phyloP scores from a whole-genome alignment of 1,139 yeast genomes.

The Ogataea hybrid region DNA sequence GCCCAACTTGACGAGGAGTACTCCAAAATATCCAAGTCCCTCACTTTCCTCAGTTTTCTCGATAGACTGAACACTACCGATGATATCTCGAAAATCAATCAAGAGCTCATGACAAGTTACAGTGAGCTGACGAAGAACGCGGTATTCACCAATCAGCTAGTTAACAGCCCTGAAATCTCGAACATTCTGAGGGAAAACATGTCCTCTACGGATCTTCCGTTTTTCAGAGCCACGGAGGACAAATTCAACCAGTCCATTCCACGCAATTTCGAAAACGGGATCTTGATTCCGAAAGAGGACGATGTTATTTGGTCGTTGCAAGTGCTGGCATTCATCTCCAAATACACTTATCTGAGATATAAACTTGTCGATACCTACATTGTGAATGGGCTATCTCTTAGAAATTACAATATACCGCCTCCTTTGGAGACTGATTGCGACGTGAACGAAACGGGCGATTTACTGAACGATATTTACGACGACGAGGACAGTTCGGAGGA shows the following conservation, averaged over 20 bases:
- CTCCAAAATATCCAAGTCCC: conserved; percentile 24
- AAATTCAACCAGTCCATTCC: conserved; percentile 40
- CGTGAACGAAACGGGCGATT: conserved; percentile 25
- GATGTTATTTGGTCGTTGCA: conserved; percentile 95
- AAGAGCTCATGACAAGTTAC: conserved; percentile 23
- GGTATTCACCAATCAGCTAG: conserved; percentile 25
- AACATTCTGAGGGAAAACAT: conserved; percentile 24
- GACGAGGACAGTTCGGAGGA: conserved; percentile 23
- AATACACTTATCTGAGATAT: conserved; percentile 78
- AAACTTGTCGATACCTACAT: conserved; percentile 70
- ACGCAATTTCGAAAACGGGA: conserved; percentile 69
- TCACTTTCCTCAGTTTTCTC: conserved; percentile 27
- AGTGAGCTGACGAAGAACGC: conserved; percentile 23
- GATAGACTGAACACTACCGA: conserved; percentile 22
- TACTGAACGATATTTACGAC: conserved; percentile 25
- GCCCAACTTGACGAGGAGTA: conserved; percentile 25
- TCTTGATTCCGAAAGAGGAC: conserved; percentile 82
- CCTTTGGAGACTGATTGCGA: conserved; percentile 28
- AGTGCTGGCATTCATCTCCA: conserved; percentile 86
- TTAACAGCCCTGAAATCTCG: conserved; percentile 25
- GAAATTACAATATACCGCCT: conserved; percentile 30
- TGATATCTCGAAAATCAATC: conserved; percentile 19
- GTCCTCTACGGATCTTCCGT: conserved; percentile 18
- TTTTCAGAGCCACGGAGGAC: conserved; percentile 23
- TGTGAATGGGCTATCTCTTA: conserved; percentile 51